Evolutionary conservation across 2,329 filamentous ascomycete species (phyloP), one percentile per base, ranked within the genome.

Genomic region (Lojkania enalia): DNA sequence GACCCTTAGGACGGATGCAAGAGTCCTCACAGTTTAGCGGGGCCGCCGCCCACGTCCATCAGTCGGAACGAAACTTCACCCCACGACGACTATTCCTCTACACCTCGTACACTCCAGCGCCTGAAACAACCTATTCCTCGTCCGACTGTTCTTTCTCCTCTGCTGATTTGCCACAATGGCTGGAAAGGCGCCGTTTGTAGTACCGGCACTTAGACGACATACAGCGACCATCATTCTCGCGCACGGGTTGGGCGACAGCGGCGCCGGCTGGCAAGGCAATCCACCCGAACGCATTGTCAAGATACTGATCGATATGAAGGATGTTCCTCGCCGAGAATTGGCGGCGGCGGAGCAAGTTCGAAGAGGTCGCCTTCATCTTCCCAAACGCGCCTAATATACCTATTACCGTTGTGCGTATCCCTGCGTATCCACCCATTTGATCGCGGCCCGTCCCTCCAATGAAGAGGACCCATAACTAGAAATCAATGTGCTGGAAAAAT

Each of bases 161-260:
- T n/a, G n/a, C n/a, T n/a, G n/a, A n/a, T n/a, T n/a, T n/a, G n/a
- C 15, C 38, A 60, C 30, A 16, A 68, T 68, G 64, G 52, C 61
- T 52, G 47, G 64, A 20, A 71, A 72, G 51, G 74, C 76, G 44
- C 75, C 75, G 9, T 76, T 94, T 42, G 79, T 94, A 15, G 84
- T 95, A 48, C 88, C 89, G 20, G 88, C 91, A 30, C 75, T 88
- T 23, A 87, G 82, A 66, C 83, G 83, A 65, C 94, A 97, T 73
- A 96, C 94, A 27, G 90, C 90, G 18, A 96, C 92, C 2, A 87
- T 97, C 61, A 97, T 99, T 62, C 90, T 96, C 72, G 80, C 88
- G 40, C 94, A 99, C 70, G 94, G 94, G 12, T 77, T 99, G 29
- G 94, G 94, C 52, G 94, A 97, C 67, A 75, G 71, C 20, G 88